Conservation (phyloP, 2,329 filamentous ascomycete genomes). For the Fusarium sp. region DNA sequence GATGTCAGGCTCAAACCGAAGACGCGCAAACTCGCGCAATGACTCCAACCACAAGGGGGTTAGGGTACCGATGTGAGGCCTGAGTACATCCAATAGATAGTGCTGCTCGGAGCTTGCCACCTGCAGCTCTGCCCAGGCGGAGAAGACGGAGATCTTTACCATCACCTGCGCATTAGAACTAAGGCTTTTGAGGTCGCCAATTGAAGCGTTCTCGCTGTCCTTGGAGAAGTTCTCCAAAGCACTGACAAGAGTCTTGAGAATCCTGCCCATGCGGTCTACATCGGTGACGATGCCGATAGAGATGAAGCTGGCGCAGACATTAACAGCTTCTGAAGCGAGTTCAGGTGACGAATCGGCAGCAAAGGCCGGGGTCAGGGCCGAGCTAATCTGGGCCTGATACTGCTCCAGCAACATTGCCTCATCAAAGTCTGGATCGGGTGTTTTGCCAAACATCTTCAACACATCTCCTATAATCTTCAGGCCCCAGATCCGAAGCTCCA, state of each 20-base stretch:
- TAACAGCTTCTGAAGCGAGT: slow-evolving; percentile 93
- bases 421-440: slow-evolving; percentile 96
- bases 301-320: slow-evolving; percentile 98
- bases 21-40: slow-evolving; percentile 89
- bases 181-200: slow-evolving; percentile 91
- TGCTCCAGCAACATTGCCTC: slow-evolving; percentile 96
- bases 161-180: slow-evolving; percentile 98
- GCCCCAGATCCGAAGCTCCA: slow-evolving; percentile 90
- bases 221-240: slow-evolving; percentile 92
- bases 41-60: slow-evolving; percentile 96
- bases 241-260: slow-evolving; percentile 90
- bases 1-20: slow-evolving; percentile 97
- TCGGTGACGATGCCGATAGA: slow-evolving; percentile 97
- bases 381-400: slow-evolving; percentile 98
- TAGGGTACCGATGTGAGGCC: slow-evolving; percentile 88
- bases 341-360: slow-evolving; percentile 96
- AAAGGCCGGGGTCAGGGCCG: slow-evolving; percentile 94
- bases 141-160: slow-evolving; percentile 98
- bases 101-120: slow-evolving; percentile 93
- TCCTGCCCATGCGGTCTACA: slow-evolving; percentile 97
- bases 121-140: slow-evolving; percentile 96
- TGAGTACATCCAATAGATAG: slow-evolving; percentile 88
- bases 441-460: slow-evolving; percentile 94
- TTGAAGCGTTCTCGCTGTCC: slow-evolving; percentile 83
- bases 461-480: slow-evolving; percentile 94